Evolutionary conservation across 768 basidiomycete genomes (phyloP), one percentile per base, ranked within the genome.

Genomic region (Termitomyces bulborhizus): DNA sequence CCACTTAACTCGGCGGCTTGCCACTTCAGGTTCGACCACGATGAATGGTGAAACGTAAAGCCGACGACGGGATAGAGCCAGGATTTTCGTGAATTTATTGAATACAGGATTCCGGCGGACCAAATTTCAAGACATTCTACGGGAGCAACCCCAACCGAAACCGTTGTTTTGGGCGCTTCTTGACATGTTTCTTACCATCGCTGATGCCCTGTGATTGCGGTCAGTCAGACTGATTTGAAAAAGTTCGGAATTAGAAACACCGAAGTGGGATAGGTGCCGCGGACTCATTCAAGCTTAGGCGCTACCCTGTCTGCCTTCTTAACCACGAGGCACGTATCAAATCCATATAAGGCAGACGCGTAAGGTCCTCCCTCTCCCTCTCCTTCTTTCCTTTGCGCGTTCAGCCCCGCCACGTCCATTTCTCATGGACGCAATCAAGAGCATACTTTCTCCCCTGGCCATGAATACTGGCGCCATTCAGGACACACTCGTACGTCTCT

Each of bases 371-470:
- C 60, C 65, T 66, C 63, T 70, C 65, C 60, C 61, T 67, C 63
- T 64, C 64, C 69, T 68, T 68, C 68, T 69, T 58, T 55, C 62
- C 54, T 64, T 67, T 61, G 59, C 58, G 40, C 57, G 42, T 44
- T 32, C 44, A 36, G 6, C 57, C 65, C 60, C 55, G 53, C 52
- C 43, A 51, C 50, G 54, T 57, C 59, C 54, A 34, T 58, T 62
- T 52, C 61, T 66, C 58, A 92, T 92, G 90, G 82, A 92, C 56
- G 60, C 84, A 44, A 61, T 92, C 59, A 88, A 83, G 73, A 85
- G 68, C 65, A 71, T 92, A 57, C 72, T 92, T 45, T 86, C 86
- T 61, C 90, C 89, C 8, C 69, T 86, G 52, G 82, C 80, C 55
- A 78, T 83, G 73, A 82, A 80, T 62, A 81, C 84, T 32, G 79